Evolutionary conservation across 768 basidiomycete species (phyloP).

Genomic region (Rhizopogon vulgaris): DNA sequence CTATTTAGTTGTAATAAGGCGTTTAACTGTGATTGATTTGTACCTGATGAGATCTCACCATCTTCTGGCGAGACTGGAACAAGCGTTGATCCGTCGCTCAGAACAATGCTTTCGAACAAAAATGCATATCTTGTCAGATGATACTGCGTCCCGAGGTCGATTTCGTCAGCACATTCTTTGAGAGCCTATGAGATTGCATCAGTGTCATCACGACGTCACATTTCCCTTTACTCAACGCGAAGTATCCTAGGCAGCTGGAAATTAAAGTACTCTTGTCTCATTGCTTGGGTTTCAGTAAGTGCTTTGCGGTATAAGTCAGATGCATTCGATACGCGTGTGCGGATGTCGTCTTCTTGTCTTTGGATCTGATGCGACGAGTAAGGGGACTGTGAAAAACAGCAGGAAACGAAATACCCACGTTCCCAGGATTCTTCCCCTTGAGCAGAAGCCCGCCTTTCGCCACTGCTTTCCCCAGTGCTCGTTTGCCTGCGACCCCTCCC

Average conservation of each 20-base stretch:
- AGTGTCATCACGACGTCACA: constrained; percentile 7
- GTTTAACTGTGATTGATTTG: not conserved
- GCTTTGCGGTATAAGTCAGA: constrained; percentile 90
- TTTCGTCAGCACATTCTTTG: constrained; percentile 93
- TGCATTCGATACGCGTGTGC: constrained; percentile 75
- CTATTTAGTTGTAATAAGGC: constrained; percentile 22
- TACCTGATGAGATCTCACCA: constrained; percentile 34
- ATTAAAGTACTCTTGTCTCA: constrained; percentile 97
- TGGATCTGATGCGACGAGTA: constrained; percentile 50
- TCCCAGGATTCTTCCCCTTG: constrained; percentile 90
- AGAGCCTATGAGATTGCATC: constrained; percentile 48
- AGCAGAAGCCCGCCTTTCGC: constrained; percentile 84
- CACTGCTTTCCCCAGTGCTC: constrained; percentile 85
- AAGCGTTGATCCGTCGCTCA: constrained; percentile 84
- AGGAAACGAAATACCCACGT: constrained; percentile 38
- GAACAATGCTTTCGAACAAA: constrained; percentile 83
- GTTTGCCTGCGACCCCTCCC: constrained; percentile 60
- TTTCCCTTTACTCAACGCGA: constrained; percentile 27
- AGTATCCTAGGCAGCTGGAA: constrained; percentile 92
- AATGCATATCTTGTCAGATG: constrained; percentile 94
- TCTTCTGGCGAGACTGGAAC: constrained; percentile 68
- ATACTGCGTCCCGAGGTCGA: constrained; percentile 97
- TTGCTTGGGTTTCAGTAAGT: constrained; percentile 80
- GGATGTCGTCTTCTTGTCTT: constrained; percentile 91
- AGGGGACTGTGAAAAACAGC: constrained; percentile 4